Percentiles rank a stretch among this genome's conserved stretches.
Conservation (phyloP, 2,329 filamentous ascomycete species). For the Colletotrichum tofieldiae region DNA sequence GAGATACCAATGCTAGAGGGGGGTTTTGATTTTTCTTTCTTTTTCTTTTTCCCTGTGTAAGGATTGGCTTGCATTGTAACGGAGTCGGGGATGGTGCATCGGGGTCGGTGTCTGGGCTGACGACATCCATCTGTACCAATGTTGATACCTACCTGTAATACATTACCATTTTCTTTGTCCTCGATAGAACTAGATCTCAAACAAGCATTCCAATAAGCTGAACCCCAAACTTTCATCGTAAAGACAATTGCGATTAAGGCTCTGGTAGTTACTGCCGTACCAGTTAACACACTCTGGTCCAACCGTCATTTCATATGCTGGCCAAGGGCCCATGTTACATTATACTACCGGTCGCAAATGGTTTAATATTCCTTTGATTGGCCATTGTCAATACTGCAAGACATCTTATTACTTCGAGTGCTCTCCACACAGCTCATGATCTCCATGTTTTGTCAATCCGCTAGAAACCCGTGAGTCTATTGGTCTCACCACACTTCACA, state of each 20-base stretch:
- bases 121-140: conserved; percentile 29
- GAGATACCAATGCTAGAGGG: background rate
- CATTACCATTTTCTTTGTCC: conserved; percentile 25
- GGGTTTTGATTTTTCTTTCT: background rate
- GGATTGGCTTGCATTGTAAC: conserved; percentile 34
- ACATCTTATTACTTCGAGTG: too few species aligned
- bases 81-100: conserved; percentile 25
- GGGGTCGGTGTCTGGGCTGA: conserved; percentile 34
- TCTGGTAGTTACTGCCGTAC: background rate
- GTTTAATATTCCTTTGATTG: too few species aligned
- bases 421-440: too few species aligned
- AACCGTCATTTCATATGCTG: too few species aligned
- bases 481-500: too few species aligned
- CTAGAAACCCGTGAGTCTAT: too few species aligned
- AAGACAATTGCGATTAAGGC: too few species aligned
- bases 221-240: too few species aligned
- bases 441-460: too few species aligned
- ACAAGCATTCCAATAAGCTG: background rate
- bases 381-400: too few species aligned
- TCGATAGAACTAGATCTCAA: background rate
- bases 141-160: conserved; percentile 42
- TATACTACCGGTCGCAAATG: too few species aligned
- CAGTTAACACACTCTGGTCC: background rate
- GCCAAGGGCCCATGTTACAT: too few species aligned
- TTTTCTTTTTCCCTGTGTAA: background rate